These are phyloP conservation scores for Hypoxylon sp. DNA, from an alignment of 2,329 filamentous ascomycete genomes.

Conservation along the genomic window DNA sequence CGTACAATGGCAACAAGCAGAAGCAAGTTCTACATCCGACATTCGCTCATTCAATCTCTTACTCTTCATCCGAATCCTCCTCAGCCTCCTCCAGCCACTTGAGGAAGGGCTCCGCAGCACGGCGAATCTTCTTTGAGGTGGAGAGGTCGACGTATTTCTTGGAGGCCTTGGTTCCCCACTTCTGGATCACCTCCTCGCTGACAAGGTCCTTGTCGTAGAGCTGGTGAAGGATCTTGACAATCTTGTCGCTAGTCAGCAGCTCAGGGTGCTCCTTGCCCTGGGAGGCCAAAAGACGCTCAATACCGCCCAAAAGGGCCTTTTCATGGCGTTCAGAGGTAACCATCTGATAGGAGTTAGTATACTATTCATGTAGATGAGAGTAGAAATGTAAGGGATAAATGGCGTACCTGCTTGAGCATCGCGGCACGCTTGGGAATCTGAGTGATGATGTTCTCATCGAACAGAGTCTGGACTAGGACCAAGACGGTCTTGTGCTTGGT, in stretches of 20 bases:
- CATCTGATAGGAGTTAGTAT: conserved; percentile 67
- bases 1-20: conserved; percentile 10
- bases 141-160: conserved; percentile 96
- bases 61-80: conserved; percentile 76
- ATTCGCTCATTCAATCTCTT: conserved; percentile 18
- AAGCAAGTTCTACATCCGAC: not conserved
- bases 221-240: conserved; percentile 89
- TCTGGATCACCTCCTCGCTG: conserved; percentile 87
- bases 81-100: conserved; percentile 93
- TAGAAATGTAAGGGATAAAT: not conserved
- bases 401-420: conserved; percentile 87
- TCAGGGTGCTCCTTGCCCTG: conserved; percentile 83
- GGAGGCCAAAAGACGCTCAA: conserved; percentile 86
- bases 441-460: conserved; percentile 88
- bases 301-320: conserved; percentile 94
- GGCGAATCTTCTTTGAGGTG: conserved; percentile 94
- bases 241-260: conserved; percentile 73
- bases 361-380: not conserved
- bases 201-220: conserved; percentile 94
- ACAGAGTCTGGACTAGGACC: conserved; percentile 93
- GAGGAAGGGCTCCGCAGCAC: conserved; percentile 93
- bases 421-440: conserved; percentile 87
- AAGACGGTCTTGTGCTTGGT: conserved; percentile 92
- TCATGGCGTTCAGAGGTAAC: conserved; percentile 93
- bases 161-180: conserved; percentile 95